Evolutionary conservation across 257 asterid species (phyloP), one percentile per base, ranked within the genome.

Genomic region (Pogostemon cablin): DNA sequence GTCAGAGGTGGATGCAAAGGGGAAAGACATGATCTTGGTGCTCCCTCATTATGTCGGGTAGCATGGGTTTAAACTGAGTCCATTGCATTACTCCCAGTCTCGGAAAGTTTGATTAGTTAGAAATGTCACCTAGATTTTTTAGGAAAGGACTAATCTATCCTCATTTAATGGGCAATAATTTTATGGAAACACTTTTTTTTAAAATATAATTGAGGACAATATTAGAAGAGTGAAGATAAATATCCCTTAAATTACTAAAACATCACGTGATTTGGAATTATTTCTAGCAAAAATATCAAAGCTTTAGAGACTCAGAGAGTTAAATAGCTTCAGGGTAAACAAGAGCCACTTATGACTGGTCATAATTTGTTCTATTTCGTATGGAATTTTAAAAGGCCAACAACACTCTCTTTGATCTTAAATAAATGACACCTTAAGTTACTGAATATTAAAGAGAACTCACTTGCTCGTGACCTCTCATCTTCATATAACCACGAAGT

Each of bases 401-500:
- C 20, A 60, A 12, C 65, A 11, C 43, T 39, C 15, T 59, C 25
- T 9, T 34, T 53, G 17, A 68, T 48, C 76, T 72, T 42, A 49
- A n/a, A 5, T 20, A 39, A 9, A 41, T 9, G 49, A 0, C 38
- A 44, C 12, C 49, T 3, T 44, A 55, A 38, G 53, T 5, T n/a
- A 57, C 9, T n/a, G 15, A 25, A n/a, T 62, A 15, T 34, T 7
- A 32, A 15, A 67, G 9, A 57, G 15, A 79, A 81, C 85, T 79
- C 64, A 83, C 95, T 81, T 83, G 96, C 71, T 88, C 98, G 48
- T 92, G 98, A 55, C 96, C 95, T 65, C 90, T 82, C 34, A 91
- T 11, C 78, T 84, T 87, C 53, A 85, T 40, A 72, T 50, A 78
- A 46, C 98, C 99, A 2, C 96, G 95, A 42, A 91, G 78, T 38